Evolutionary conservation across 2,329 filamentous ascomycete genomes (phyloP), one percentile per base, ranked within the genome.

Genomic region (Aspergillaceae sp.): DNA sequence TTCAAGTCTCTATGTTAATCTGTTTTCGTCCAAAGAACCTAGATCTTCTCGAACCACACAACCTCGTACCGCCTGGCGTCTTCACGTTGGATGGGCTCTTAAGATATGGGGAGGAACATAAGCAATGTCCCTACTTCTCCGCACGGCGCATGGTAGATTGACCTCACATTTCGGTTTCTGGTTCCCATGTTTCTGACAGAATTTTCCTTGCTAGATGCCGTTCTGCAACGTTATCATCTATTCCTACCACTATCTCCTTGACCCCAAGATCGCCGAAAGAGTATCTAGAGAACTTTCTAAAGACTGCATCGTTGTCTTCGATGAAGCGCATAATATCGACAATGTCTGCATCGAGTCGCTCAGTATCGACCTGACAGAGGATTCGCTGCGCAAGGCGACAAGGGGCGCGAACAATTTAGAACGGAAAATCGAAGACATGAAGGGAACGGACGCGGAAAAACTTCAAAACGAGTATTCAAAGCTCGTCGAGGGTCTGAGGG

Each of bases 221-320:
- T 97, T 90, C 63, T 98, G 92, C 77, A 97, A 98, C 64, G 89
- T 98, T 62, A 96, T 98, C 61, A 98, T 98, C 56, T 98, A 98
- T 71, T 98, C 92, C 0, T 98, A 98, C 63, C 92, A 98, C 67
- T 98, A 98, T 62, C 79, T 98, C 3, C 79, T 98, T 10, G 94
- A 98, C 59, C 92, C 92, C 2, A 98, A 98, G 65, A 98, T 98
- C 58, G 92, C 92, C 8, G 92, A 98, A 63, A 70, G 91, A 48
- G 90, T 97, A 2, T 97, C 92, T 0, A 89, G 86, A 65, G 92
- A 98, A 60, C 79, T 98, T 7, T 96, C 92, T 0, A 96, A 96
- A 58, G 94, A 98, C 65, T 96, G 90, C 65, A 98, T 98, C 44
- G 87, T 98, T 19, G 92, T 98, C 3, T 98, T 98, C 54, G 92